Evolutionary conservation across 2,329 filamentous ascomycete species (phyloP).

Genomic region (Aspergillus costaricaensis): DNA sequence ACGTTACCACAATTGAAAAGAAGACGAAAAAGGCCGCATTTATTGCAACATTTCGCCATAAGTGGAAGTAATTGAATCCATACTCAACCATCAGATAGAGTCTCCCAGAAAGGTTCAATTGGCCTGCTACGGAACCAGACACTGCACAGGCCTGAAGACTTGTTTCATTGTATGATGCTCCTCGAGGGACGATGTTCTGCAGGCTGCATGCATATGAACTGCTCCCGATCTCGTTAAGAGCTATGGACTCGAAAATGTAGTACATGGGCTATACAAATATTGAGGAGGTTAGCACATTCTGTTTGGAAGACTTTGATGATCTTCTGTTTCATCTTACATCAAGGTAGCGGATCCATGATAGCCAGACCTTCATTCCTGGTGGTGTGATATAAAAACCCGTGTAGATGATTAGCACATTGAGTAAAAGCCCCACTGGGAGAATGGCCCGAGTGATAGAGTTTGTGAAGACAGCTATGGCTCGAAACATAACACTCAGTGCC

Average conservation of each 20-base stretch:
- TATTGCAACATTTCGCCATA: constrained; percentile 11
- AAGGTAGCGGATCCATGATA: constrained; percentile 76
- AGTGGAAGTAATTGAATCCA: background rate
- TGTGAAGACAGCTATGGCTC: constrained; percentile 70
- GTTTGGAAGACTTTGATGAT: background rate
- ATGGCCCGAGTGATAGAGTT: constrained; percentile 81
- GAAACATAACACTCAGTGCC: constrained; percentile 72
- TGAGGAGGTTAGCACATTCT: background rate
- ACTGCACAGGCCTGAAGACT: constrained; percentile 5
- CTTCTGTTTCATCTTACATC: constrained; percentile 65
- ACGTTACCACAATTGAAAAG: background rate
- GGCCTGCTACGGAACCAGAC: background rate
- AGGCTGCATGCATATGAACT: constrained; percentile 3
- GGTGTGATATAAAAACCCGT: constrained; percentile 77
- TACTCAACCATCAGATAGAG: constrained; percentile 6
- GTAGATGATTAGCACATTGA: constrained; percentile 75
- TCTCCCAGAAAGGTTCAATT: background rate
- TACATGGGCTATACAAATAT: constrained; percentile 2
- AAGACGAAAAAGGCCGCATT: constrained; percentile 7
- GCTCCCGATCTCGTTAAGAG: constrained; percentile 7
- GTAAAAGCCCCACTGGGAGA: constrained; percentile 73
- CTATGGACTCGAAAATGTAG: constrained; percentile 8
- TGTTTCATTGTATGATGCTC: background rate
- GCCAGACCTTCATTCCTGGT: constrained; percentile 69
- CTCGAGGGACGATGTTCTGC: background rate